Base-by-base conservation (phyloP, 805 yeast species). In the Candida ficus region DNA sequence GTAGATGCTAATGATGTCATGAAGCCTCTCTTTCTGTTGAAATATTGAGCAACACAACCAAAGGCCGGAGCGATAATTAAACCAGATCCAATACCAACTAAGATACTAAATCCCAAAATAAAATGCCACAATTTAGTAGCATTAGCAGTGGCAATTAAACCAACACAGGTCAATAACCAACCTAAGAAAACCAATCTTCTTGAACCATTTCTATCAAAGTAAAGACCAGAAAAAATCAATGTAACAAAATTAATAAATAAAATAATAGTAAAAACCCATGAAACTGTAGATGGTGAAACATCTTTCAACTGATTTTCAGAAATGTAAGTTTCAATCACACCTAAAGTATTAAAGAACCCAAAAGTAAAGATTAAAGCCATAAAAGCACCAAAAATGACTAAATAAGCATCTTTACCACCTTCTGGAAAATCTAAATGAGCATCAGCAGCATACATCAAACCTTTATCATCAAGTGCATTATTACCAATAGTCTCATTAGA, bases 191-290 rank as follows among this genome's bases (percentile, higher is more conserved):
- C 52, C 2, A 78, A 68, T 8, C 48, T 38, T 32, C 61, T 63
- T 17, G 74, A 64, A 2, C 84, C 84, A 36, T 68, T 64, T 43
- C 69, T 60, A 50, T 78, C 84, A 50, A 77, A 78, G 12, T 73
- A 61, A 11, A 78, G 73, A 2, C 85, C 89, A 9, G 73, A 67
- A 20, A 77, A 57, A 22, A 77, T 63, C 7, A 78, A 73, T 2
- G 72, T 62, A 13, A 68, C 56, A 50, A 72, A 76, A 10, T 74
- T 63, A 22, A 78, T 54, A 25, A 73, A 69, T 42, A 72, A 57
- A 55, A 68, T 75, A 21, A 80, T 57, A 2, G 87, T 78, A 49
- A 80, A 81, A 23, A 81, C 71, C 85, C 86, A 78, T 4, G 83
- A 72, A 6, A 78, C 67, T 2, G 73, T 59, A 2, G 81, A 68